Evolutionary conservation across 805 yeast genomes (phyloP).

Genomic region (Ogataea henricii): DNA sequence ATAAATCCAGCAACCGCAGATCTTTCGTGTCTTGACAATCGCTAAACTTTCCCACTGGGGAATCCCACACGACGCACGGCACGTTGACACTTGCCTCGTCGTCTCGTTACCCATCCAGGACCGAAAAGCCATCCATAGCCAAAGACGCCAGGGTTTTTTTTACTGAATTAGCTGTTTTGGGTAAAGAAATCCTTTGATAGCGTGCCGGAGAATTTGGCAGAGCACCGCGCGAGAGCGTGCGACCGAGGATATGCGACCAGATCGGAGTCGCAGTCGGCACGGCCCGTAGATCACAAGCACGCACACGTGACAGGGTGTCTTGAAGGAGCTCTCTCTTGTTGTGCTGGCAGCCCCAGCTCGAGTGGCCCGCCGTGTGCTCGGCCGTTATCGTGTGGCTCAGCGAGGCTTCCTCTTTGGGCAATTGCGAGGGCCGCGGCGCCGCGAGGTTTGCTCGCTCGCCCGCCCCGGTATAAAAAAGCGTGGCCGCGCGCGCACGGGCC

Average conservation of each 20-base stretch:
- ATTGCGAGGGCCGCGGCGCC: neutral
- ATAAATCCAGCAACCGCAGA: no score
- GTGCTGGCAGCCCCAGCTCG: no score
- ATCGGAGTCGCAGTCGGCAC: no score
- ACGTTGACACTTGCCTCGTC: neutral
- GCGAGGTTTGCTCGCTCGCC: neutral
- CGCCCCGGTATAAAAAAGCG: neutral
- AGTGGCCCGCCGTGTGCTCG: neutral
- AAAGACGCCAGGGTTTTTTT: neutral
- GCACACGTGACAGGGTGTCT: neutral
- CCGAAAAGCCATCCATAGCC: neutral
- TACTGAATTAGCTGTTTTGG: slow-evolving; percentile 1
- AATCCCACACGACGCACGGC: no score
- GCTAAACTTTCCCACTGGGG: neutral
- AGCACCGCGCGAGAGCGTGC: no score
- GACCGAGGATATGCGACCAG: no score
- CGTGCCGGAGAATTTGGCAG: no score
- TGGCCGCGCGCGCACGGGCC: neutral
- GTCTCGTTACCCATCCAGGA: neutral
- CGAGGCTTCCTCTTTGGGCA: neutral
- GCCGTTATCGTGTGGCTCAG: neutral
- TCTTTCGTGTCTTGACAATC: neutral
- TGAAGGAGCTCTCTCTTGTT: no score
- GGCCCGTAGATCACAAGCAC: no score
- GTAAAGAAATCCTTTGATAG: slow-evolving; percentile 4